phyloP scores from a whole-genome alignment of 345 rosid species.

The Fremontodendron californicum region DNA sequence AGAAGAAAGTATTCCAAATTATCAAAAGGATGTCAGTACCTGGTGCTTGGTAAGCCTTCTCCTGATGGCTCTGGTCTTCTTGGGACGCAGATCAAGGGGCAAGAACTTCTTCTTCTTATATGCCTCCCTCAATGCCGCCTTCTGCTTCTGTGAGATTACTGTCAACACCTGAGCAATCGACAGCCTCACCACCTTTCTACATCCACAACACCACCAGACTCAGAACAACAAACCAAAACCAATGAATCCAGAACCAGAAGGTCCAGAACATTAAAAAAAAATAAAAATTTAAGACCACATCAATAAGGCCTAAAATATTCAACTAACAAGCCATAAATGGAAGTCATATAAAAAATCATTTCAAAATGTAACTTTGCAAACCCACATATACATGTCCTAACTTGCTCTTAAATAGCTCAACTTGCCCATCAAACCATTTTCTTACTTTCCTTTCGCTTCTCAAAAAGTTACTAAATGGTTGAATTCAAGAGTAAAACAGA shows the following conservation, averaged over 20 bases:
- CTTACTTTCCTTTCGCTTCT: background rate
- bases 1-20: too few relatives aligned
- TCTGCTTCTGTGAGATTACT: conserved; percentile 82
- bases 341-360: background rate
- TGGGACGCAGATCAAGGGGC: conserved; percentile 91
- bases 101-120: conserved; percentile 70
- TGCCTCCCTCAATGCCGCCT: conserved; percentile 71
- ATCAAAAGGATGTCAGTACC: conserved; percentile 29
- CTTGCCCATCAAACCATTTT: background rate
- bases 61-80: too few relatives aligned
- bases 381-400: background rate
- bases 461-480: background rate
- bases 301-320: background rate
- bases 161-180: conserved; percentile 88
- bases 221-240: background rate
- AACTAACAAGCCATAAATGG: background rate
- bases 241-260: conserved; percentile 20
- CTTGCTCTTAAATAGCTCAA: background rate
- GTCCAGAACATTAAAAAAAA: too few relatives aligned
- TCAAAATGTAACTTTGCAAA: background rate
- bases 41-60: too few relatives aligned
- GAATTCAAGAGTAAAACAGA: background rate
- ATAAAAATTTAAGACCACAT: too few relatives aligned
- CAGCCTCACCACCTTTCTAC: conserved; percentile 91
- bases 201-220: background rate